Evolutionary conservation across 768 basidiomycete genomes (phyloP), one percentile per base, ranked within the genome.

Genomic region (Suillus alpinus): DNA sequence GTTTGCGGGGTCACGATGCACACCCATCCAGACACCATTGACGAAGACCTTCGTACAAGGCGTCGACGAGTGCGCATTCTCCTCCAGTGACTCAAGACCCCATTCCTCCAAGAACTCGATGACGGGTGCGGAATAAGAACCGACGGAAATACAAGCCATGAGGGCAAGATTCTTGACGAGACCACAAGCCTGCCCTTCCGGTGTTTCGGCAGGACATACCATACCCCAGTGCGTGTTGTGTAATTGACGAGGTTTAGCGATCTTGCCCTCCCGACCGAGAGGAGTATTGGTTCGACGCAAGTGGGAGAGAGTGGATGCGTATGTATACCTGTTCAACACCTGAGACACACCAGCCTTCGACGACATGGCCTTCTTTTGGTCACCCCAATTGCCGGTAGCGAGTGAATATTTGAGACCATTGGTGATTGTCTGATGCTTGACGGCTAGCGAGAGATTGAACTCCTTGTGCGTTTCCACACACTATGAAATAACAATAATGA

Each of bases 201-300:
- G 97, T 4, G 97, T 99, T 75, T 99, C 97, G 41, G 97, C 97
- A 46, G 97, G 97, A 71, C 97, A 99, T 20, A 99, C 97, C 97
- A 99, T 98, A 40, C 97, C 97, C 97, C 97, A 99, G 69, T 99
- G 97, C 0, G 97, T 98, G 69, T 99, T 99, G 75, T 99, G 97
- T 59, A 99, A 80, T 68, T 99, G 97, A 68, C 97, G 97, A 59
- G 97, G 97, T 73, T 98, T 98, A 50, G 97, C 97, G 62, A 98
- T 98, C 78, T 99, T 99, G 59, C 95, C 95, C 74, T 98, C 97
- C 61, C 97, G 90, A 59, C 97, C 97, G 53, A 99, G 86, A 2
- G 97, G 97, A 0, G 97, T 98, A 73, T 99, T 99, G 71, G 94
- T 95, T 32, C 97, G 93, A 70, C 97, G 96, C 68, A 99, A 76